Base-by-base conservation (phyloP, 306 rosid species). In the Castanea sativa region DNA sequence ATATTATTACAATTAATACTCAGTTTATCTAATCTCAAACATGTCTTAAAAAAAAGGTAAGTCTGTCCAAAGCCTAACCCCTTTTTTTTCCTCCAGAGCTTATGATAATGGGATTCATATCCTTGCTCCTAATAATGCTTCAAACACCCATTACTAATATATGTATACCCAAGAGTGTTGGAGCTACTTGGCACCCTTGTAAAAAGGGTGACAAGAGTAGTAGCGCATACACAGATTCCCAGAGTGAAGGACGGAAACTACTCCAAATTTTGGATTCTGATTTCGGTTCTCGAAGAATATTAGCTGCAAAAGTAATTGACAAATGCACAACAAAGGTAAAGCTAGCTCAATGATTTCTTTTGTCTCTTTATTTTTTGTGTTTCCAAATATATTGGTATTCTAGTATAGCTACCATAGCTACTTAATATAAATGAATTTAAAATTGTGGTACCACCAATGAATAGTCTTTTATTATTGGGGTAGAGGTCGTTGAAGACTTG, bases 101-200 rank as follows among this genome's bases (percentile, higher is more conserved):
- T 73, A 85, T 87, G 91, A 87, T 88, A 30, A 19, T 88, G 89
- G 91, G 91, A 73, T 88, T 88, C 60, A 61, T 88, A 60, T 88
- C 91, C 69, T 73, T 88, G 79, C 79, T 88, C 55, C 84, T 85
- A 38, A 85, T 84, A n/a, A 60, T 88, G 43, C 30, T 71, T 11
- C 91, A 88, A 79, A 75, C 6, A 1, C 1, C 0, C 2, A 76
- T 85, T 41, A 27, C 89, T 53, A 63, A 6, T 12, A 80, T 85
- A 8, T 88, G 91, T 19, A 75, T 88, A 59, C 23, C 89, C 2
- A 51, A 55, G 80, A 63, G 69, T 10, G 14, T 85, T 51, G 91
- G 74, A 16, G 79, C 41, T 12, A 85, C 87, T 63, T 88, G 91
- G 91, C 87, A 41, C 69, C 91, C 91, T 15, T 88, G 89, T 71